Conservation (phyloP, 106 monocot genomes). For the Platanthera guangdongensis region DNA sequence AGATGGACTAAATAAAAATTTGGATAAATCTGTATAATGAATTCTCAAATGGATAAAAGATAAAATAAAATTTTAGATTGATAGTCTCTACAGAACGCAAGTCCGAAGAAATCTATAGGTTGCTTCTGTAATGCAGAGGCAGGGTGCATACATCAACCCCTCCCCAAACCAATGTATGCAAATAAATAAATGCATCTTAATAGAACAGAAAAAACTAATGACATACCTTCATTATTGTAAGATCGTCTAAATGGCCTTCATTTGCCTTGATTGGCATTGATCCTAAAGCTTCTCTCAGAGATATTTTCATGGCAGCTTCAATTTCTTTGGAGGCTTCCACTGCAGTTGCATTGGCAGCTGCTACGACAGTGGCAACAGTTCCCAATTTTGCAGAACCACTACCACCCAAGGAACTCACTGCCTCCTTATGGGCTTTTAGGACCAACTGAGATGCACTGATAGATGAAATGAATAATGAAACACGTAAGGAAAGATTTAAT, state of each 20-base stretch:
- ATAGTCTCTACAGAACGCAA: background rate
- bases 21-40: background rate
- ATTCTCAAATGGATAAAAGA: background rate
- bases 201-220: constrained; percentile 3
- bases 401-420: constrained; percentile 88
- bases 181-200: background rate
- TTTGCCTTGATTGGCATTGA: constrained; percentile 44
- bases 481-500: background rate
- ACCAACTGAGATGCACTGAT: constrained; percentile 92
- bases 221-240: constrained; percentile 86
- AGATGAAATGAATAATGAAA: background rate
- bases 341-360: constrained; percentile 87
- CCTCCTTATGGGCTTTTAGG: constrained; percentile 87
- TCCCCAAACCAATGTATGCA: background rate
- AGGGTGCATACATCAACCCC: background rate
- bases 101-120: background rate
- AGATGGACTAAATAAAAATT: background rate
- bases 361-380: constrained; percentile 86
- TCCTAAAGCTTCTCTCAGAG: constrained; percentile 73
- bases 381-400: constrained; percentile 75
- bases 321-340: constrained; percentile 88
- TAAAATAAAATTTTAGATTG: background rate
- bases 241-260: constrained; percentile 49
- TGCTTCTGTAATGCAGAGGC: background rate
- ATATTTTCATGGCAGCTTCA: constrained; percentile 85